A percentile compares a stretch with the other conserved stretches of the same genome.
These are phyloP conservation scores for Naganishia liquefaciens DNA, from an alignment of 1,284 basidiomycete species.

Conservation along the genomic window DNA sequence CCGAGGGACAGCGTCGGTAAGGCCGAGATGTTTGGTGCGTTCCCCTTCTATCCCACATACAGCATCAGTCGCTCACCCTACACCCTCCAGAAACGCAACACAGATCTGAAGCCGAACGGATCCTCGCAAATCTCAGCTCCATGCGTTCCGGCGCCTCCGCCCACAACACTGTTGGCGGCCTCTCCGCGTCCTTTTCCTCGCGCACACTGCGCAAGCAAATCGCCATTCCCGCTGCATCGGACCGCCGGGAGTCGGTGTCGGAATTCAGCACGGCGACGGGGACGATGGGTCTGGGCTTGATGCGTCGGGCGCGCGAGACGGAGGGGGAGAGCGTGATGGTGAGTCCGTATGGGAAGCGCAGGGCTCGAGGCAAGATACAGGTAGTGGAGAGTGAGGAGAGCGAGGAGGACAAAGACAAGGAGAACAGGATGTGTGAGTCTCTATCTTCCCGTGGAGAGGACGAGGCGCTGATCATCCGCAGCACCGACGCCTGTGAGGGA, in stretches of 20 bases:
- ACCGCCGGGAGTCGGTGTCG: not conserved
- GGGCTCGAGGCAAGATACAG: slow-evolving; percentile 1
- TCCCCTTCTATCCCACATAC: not conserved
- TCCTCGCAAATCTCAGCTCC: slow-evolving; percentile 18
- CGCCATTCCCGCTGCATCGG: slow-evolving; percentile 22
- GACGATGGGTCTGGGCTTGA: slow-evolving; percentile 3
- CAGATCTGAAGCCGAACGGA: slow-evolving; percentile 25
- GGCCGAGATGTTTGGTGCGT: slow-evolving; percentile 3
- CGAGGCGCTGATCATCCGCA: not conserved
- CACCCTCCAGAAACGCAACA: slow-evolving; percentile 16
- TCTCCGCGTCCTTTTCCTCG: slow-evolving; percentile 22
- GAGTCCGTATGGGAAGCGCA: slow-evolving; percentile 10
- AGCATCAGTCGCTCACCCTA: not conserved
- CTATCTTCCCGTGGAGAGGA: not conserved
- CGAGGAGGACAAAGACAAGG: slow-evolving; percentile 10
- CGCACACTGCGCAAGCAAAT: slow-evolving; percentile 27
- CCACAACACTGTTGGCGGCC: not conserved
- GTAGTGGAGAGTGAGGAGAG: slow-evolving; percentile 14
- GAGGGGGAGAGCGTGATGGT: slow-evolving; percentile 21
- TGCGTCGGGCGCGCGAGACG: slow-evolving; percentile 6
- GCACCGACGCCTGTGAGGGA: slow-evolving; percentile 12
- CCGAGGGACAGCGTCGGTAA: not conserved
- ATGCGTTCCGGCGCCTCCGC: slow-evolving; percentile 10
- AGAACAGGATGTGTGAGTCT: slow-evolving; percentile 7
- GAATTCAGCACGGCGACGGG: not conserved